Base-by-base conservation (phyloP, 768 basidiomycete species). In the Cubamyces sp. region DNA sequence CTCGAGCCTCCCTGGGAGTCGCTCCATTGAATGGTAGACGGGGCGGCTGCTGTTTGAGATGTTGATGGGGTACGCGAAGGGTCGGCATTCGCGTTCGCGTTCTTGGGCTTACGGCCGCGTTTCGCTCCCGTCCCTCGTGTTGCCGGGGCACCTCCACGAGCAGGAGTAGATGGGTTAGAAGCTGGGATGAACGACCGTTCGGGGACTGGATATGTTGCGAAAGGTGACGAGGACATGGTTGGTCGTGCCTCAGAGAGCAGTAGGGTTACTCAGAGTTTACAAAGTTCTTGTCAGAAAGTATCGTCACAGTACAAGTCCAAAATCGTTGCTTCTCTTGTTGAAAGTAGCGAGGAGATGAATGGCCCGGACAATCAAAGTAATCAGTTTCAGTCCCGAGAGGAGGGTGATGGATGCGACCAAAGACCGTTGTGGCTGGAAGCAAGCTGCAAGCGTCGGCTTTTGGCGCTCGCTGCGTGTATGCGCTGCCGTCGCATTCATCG, bases 21-120 rank as follows among this genome's bases (percentile, higher is more conserved):
- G 39, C 46, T 26, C 57, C 57, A 63, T 39, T 64, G 64, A 7
- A 49, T 26, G 18, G 43, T 43, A 11, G 41, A 21, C 43, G 50
- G 65, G 11, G 54, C 21, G 19, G 16, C 37, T n/a, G 43, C 39
- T 21, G 39, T 40, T 25, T 64, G 40, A 46, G 63, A 37, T 64
- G 57, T 19, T 25, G 69, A 57, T 23, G 67, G 64, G 4, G 64
- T 57, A 1, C 64, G 64, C 25, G 67, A 65, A 14, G 68, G 57
- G 40, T 62, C 60, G 7, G 67, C 51, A 23, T 58, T 50, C 6
- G 54, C 63, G 26, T 43, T 62, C 5, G 71, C 61, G 41, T 66
- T 69, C 64, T 72, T 70, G 30, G 74, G 73, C 37, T 75, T 75
- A 5, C 74, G 69, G 11, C 74, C 74, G 9, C 74, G 73, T 39